These are phyloP conservation scores for Dovyalis caffra DNA, from an alignment of 345 rosid genomes.

Conservation along the genomic window DNA sequence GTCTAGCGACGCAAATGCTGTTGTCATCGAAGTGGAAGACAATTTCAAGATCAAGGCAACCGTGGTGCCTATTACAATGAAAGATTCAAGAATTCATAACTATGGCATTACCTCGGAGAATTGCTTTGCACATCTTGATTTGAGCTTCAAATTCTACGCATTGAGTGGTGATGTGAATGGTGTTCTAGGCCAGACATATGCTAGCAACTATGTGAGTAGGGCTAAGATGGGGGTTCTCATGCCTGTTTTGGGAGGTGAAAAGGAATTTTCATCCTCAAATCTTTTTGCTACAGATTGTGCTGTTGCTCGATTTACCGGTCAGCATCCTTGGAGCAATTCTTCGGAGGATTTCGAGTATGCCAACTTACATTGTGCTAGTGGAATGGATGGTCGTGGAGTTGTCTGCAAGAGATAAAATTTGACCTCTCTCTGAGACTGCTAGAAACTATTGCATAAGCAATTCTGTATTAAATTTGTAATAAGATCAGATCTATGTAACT, in stretches of 20 bases:
- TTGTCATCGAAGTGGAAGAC: constrained; percentile 17
- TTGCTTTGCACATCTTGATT: constrained; percentile 60
- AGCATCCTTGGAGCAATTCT: background rate
- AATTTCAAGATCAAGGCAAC: constrained; percentile 25
- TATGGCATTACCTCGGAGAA: constrained; percentile 45
- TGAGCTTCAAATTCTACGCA: constrained; percentile 53
- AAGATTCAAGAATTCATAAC: constrained; percentile 28
- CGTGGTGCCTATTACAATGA: constrained; percentile 25
- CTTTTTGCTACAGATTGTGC: constrained; percentile 48
- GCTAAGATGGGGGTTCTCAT: constrained; percentile 57
- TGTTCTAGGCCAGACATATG: constrained; percentile 58
- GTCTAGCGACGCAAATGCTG: constrained; percentile 3
- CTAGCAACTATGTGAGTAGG: constrained; percentile 40
- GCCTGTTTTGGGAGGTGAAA: constrained; percentile 62
- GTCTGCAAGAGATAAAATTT: constrained; percentile 28
- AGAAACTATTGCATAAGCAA: background rate
- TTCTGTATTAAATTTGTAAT: background rate
- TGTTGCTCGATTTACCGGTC: constrained; percentile 23
- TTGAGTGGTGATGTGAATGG: constrained; percentile 47
- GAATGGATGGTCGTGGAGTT: constrained; percentile 20
- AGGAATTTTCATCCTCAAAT: constrained; percentile 44
- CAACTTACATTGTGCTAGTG: constrained; percentile 17
- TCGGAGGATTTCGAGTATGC: constrained; percentile 11
- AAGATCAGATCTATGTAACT: background rate
- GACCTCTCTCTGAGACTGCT: background rate